These are phyloP conservation scores for Emmonsiellopsis sp. DNA, from an alignment of 2,329 filamentous ascomycete genomes.

Conservation along the genomic window DNA sequence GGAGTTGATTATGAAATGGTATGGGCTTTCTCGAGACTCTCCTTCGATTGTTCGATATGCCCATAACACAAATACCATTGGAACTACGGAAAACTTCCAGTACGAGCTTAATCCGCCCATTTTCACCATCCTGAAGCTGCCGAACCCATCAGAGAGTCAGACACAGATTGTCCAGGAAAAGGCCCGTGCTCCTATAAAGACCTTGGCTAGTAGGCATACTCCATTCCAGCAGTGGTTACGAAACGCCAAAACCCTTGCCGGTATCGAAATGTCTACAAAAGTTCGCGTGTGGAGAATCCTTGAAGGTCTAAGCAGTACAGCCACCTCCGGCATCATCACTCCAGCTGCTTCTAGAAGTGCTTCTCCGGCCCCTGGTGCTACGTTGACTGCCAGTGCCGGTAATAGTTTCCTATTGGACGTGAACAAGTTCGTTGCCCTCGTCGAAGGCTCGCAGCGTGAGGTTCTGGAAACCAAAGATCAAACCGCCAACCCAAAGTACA, in stretches of 20 bases:
- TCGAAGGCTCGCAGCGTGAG: conserved; percentile 56
- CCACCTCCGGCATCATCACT: conserved; percentile 35
- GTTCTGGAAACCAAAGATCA: conserved; percentile 57
- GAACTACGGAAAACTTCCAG: conserved; percentile 57
- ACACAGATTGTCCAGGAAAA: conserved; percentile 54
- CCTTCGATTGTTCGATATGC: conserved; percentile 65
- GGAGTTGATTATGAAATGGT: conserved; percentile 73
- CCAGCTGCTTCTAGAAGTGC: conserved; percentile 35
- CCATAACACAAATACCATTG: conserved; percentile 60
- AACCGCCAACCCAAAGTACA: conserved; percentile 66
- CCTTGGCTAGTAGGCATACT: conserved; percentile 63
- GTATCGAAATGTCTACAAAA: conserved; percentile 61
- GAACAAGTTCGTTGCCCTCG: conserved; percentile 53
- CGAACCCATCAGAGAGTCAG: conserved; percentile 48
- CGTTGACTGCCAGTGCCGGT: conserved; percentile 33
- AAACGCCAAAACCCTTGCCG: conserved; percentile 58
- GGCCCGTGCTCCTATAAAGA: conserved; percentile 52
- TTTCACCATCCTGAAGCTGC: conserved; percentile 75
- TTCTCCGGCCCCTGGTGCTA: conserved; percentile 35
- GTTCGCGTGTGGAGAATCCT: conserved; percentile 66
- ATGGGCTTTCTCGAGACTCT: conserved; percentile 63
- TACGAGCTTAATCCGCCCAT: conserved; percentile 81
- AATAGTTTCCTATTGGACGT: conserved; percentile 52
- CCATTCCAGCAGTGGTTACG: conserved; percentile 67
- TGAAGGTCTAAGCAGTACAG: conserved; percentile 34